Percentiles rank a stretch among this genome's conserved stretches.
Evolutionary conservation across 805 yeast genomes (phyloP).

Genomic region (Nakazawaea peltata): DNA sequence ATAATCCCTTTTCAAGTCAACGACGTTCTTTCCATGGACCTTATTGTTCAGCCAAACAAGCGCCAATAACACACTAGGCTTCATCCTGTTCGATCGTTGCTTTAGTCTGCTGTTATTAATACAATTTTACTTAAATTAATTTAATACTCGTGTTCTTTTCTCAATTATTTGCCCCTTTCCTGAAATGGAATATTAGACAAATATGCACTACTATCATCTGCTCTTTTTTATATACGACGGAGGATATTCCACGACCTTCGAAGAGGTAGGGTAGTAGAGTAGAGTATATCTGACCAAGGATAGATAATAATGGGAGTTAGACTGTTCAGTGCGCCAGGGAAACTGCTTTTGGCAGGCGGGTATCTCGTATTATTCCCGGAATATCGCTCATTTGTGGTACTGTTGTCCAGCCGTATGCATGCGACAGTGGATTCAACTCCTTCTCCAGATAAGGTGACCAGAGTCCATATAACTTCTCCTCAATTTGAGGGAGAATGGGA

Average conservation of each 20-base stretch:
- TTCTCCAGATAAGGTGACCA: no score
- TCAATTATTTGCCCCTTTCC: no score
- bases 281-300: no score
- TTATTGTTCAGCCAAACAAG: background rate
- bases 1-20: conserved; percentile 4
- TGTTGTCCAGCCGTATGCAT: conserved; percentile 85
- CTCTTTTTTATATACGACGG: no score
- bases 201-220: no score
- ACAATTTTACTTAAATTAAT: no score
- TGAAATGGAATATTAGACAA: no score
- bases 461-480: conserved; percentile 59
- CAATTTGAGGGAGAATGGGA: conserved; percentile 77
- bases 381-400: conserved; percentile 75
- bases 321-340: conserved; percentile 85
- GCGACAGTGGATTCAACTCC: conserved; percentile 37
- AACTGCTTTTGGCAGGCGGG: conserved; percentile 92
- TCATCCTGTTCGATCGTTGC: conserved; percentile 1
- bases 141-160: no score
- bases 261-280: no score
- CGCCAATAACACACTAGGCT: background rate
- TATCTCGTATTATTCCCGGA: conserved; percentile 78
- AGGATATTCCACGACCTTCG: no score
- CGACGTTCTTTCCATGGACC: conserved; percentile 1
- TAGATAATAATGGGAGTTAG: no score
- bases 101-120: no score